Evolutionary conservation across 2,329 filamentous ascomycete genomes (phyloP).

Genomic region (Mycogone perniciosa): DNA sequence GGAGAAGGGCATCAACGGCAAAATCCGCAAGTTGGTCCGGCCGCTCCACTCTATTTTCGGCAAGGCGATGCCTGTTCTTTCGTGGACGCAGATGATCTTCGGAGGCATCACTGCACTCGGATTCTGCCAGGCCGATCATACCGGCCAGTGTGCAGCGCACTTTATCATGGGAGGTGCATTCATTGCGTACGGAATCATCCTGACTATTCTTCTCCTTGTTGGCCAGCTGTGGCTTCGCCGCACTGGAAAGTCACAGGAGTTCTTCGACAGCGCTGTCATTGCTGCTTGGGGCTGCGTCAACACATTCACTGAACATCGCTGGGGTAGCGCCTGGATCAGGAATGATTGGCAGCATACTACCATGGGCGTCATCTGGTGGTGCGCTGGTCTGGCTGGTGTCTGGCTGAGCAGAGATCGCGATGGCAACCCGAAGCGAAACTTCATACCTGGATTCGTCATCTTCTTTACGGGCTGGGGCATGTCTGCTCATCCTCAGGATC

Average conservation of each 20-base stretch:
- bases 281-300: slow-evolving; percentile 95
- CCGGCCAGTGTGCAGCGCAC: slow-evolving; percentile 88
- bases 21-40: slow-evolving; percentile 66
- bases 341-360: slow-evolving; percentile 97
- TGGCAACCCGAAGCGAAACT: slow-evolving; percentile 82
- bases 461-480: slow-evolving; percentile 92
- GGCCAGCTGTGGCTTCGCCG: slow-evolving; percentile 82
- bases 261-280: slow-evolving; percentile 89
- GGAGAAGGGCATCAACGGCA: slow-evolving; percentile 73
- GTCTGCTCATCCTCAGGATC: slow-evolving; percentile 80
- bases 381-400: slow-evolving; percentile 80
- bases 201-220: slow-evolving; percentile 80
- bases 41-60: slow-evolving; percentile 73
- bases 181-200: slow-evolving; percentile 83
- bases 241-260: slow-evolving; percentile 85
- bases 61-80: slow-evolving; percentile 77
- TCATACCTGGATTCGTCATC: slow-evolving; percentile 87
- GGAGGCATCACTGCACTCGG: slow-evolving; percentile 88
- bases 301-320: slow-evolving; percentile 95
- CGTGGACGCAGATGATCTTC: slow-evolving; percentile 94
- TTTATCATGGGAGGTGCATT: slow-evolving; percentile 99
- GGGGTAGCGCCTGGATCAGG: slow-evolving; percentile 81
- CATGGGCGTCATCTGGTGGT: slow-evolving; percentile 99
- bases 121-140: slow-evolving; percentile 86
- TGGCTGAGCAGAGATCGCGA: slow-evolving; percentile 84